Percentiles rank a stretch among this genome's conserved stretches.
Conservation (phyloP, 2,329 filamentous ascomycete genomes). For the Myriosclerotinia curreyana region DNA sequence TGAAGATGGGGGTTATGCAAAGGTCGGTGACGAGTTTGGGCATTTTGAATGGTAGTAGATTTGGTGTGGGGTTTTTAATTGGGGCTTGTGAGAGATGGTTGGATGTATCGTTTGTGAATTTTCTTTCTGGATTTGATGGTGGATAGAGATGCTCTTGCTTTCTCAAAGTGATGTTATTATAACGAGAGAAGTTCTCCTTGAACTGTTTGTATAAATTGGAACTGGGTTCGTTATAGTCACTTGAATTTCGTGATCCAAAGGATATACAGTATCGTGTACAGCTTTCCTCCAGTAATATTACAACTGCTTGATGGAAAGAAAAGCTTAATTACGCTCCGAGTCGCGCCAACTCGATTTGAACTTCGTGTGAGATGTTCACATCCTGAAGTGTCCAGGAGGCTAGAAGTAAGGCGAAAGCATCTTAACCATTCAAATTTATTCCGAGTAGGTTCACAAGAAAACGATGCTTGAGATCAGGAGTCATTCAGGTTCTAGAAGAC, state of each 20-base stretch:
- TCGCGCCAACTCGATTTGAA: neutral
- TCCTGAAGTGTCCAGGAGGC: neutral
- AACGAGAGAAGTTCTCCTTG: no score
- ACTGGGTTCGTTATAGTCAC: neutral
- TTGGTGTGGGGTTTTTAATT: neutral
- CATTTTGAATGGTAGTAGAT: neutral
- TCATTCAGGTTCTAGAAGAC: no score
- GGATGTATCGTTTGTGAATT: neutral
- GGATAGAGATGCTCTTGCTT: neutral
- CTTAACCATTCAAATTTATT: neutral
- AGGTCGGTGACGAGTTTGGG: neutral
- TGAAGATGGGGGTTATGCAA: neutral
- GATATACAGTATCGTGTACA: no score
- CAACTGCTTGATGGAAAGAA: neutral
- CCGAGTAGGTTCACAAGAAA: neutral
- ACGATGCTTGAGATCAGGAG: neutral
- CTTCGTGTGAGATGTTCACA: neutral
- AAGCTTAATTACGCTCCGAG: neutral
- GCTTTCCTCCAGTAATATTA: neutral
- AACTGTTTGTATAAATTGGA: neutral
- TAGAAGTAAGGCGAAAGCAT: neutral
- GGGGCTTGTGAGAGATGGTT: neutral
- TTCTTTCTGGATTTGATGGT: rapidly evolving
- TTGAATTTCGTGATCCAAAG: neutral
- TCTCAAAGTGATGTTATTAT: neutral